Base-by-base conservation (phyloP, 2,329 filamentous ascomycete species). In the Epichloe sibirici region DNA sequence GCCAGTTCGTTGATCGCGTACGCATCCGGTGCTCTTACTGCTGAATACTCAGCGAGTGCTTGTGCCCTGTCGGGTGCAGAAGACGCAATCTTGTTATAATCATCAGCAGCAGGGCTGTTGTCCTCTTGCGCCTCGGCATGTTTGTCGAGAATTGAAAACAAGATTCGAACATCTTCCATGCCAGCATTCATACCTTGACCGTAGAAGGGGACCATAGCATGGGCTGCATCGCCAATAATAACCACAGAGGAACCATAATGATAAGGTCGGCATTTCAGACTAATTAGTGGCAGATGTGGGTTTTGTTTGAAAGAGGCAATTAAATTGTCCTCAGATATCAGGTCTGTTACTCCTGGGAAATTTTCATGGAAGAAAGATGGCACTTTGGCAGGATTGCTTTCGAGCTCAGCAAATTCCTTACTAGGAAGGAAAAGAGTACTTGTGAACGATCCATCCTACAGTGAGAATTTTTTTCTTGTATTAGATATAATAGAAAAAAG, bases 131-230 rank as follows among this genome's bases (percentile, higher is more conserved):
- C 60, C 38, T 66, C 67, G 1, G 75, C 71, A 58, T 90, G 75
- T 58, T 80, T 78, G 68, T 96, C 90, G 1, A 97, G 74, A 44
- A 86, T 76, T 0, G 83, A 81, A 68, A 95, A 98, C 1, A 98
- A 78, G 5, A 95, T 83, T 7, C 86, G 83, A 12, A 98, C 90
- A 62, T 96, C 91, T 71, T 98, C 93, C 43, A 98, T 80, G 0
- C 93, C 93, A 0, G 93, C 87, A 63, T 98, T 98, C 83, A 98
- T 94, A 39, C 93, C 93, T 67, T 98, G 93, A 0, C 93, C 93
- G 67, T 97, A 98, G 69, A 98, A 98, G 0, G 93, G 93, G 0
- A 98, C 90, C 84, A 98, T 96, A 53, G 94, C 93, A 66, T 98
- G 93, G 0, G 93, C 90, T 7, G 93, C 90, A 65, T 98, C 93